Evolutionary conservation across 192 early-diverging fungal genomes (phyloP).

Genomic region (Mortierella hygrophila): DNA sequence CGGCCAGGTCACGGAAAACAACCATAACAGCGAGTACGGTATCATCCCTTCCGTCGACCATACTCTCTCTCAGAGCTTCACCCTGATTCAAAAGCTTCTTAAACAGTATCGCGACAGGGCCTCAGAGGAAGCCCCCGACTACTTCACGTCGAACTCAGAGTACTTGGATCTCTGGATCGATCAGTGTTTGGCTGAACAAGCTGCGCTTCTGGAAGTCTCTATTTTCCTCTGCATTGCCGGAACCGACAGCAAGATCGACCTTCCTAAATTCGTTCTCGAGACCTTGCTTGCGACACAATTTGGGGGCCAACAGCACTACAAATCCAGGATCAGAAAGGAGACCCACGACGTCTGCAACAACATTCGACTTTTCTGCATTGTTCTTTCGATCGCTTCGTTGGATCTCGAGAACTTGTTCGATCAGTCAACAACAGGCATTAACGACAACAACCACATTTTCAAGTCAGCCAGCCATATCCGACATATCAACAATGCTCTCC

Average conservation of each 20-base stretch:
- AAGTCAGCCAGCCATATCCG: conserved; percentile 34
- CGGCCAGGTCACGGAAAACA: conserved; percentile 12
- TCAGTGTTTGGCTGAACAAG: conserved; percentile 59
- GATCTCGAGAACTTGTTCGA: conserved; percentile 35
- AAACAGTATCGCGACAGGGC: conserved; percentile 23
- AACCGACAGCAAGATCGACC: conserved; percentile 50
- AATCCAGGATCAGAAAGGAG: conserved; percentile 44
- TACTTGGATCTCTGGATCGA: conserved; percentile 50
- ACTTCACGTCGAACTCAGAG: conserved; percentile 24
- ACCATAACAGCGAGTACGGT: background rate
- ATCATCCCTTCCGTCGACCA: conserved; percentile 20
- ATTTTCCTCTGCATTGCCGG: conserved; percentile 44
- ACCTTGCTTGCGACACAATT: conserved; percentile 45
- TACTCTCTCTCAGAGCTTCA: conserved; percentile 25
- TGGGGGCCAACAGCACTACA: conserved; percentile 49
- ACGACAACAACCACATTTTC: conserved; percentile 28
- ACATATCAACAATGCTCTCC: conserved; percentile 45
- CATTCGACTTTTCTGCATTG: conserved; percentile 43
- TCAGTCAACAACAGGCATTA: conserved; percentile 15
- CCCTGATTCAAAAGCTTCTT: conserved; percentile 20
- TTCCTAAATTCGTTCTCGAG: conserved; percentile 17
- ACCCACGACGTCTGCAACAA: conserved; percentile 37
- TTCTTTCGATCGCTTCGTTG: conserved; percentile 49
- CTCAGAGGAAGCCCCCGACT: conserved; percentile 31
- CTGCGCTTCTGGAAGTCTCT: conserved; percentile 56